phyloP scores from a whole-genome alignment of 2,329 filamentous ascomycete species.

The Zarea fungicola region DNA sequence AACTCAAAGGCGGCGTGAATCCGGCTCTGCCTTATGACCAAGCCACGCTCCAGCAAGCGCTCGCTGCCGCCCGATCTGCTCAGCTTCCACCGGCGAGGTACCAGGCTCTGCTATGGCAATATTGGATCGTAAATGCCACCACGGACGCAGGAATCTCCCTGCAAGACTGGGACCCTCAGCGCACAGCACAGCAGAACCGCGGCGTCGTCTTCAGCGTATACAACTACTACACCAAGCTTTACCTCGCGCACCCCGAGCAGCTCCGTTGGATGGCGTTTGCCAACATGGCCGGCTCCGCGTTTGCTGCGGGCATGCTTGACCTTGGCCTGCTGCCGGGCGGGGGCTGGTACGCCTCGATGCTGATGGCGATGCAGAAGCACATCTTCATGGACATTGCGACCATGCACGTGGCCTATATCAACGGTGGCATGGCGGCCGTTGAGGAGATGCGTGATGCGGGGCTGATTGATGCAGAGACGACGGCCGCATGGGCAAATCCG shows the following conservation, averaged over 20 bases:
- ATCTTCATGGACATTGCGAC: constrained; percentile 4
- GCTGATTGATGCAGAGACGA: neutral
- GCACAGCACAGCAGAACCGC: constrained; percentile 2
- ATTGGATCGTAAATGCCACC: constrained; percentile 8
- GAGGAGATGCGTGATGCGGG: constrained; percentile 5
- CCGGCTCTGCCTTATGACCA: constrained; percentile 1
- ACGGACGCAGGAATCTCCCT: constrained; percentile 1
- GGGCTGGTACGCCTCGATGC: constrained; percentile 2
- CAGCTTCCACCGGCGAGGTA: neutral
- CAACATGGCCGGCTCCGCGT: constrained; percentile 9
- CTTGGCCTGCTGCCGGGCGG: neutral
- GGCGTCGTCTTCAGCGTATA: neutral
- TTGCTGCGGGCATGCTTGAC: constrained; percentile 5
- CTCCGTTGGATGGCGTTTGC: constrained; percentile 7
- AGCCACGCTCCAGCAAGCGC: neutral
- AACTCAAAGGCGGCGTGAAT: constrained; percentile 1
- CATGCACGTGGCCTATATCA: constrained; percentile 2
- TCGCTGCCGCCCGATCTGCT: neutral
- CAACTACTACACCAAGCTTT: constrained; percentile 7
- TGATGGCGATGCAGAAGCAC: constrained; percentile 11
- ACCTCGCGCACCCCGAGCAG: constrained; percentile 1
- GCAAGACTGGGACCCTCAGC: constrained; percentile 3
- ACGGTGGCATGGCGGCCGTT: constrained; percentile 2
- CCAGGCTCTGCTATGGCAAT: neutral
- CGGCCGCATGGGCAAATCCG: neutral